These are phyloP conservation scores for Sphagnum magellanicum DNA, from an alignment of 228 moss, liverwort and hornwort species.

Conservation along the genomic window DNA sequence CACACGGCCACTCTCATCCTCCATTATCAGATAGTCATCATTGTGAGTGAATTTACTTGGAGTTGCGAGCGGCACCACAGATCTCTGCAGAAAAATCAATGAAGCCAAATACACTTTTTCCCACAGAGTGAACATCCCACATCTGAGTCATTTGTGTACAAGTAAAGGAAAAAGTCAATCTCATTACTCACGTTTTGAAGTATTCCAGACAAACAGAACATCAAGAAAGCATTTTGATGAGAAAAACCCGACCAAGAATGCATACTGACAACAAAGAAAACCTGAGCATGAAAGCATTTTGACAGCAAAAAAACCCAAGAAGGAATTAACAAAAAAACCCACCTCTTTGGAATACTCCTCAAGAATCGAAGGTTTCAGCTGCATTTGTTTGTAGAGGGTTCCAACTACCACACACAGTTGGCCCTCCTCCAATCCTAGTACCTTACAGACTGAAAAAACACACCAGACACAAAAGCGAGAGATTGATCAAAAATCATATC, in stretches of 20 bases:
- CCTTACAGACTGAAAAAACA: conserved; percentile 64
- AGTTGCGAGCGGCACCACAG: conserved; percentile 67
- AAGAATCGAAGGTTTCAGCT: conserved; percentile 90
- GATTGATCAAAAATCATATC: not conserved
- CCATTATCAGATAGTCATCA: conserved; percentile 80
- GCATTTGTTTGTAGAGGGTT: conserved; percentile 99
- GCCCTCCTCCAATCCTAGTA: conserved; percentile 86
- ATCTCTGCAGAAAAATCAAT: conserved; percentile 51
- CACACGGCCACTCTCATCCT: conserved; percentile 95
- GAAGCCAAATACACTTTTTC: not conserved
- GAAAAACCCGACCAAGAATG: too few species aligned
- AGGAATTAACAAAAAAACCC: too few species aligned
- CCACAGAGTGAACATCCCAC: not conserved
- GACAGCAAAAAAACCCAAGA: too few species aligned
- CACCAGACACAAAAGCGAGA: conserved; percentile 2
- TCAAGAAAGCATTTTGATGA: too few species aligned
- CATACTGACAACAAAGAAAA: too few species aligned
- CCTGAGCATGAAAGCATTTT: too few species aligned
- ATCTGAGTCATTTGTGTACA: too few species aligned
- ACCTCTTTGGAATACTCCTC: conserved; percentile 99
- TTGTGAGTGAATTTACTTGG: conserved; percentile 72
- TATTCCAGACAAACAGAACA: too few species aligned
- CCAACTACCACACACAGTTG: conserved; percentile 84
- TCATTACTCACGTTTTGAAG: too few species aligned
- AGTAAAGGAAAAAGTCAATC: too few species aligned